Percentiles rank a stretch among this genome's conserved stretches.
phyloP scores from a whole-genome alignment of 139 green algal genomes.

The Yamagishiella unicocca region DNA sequence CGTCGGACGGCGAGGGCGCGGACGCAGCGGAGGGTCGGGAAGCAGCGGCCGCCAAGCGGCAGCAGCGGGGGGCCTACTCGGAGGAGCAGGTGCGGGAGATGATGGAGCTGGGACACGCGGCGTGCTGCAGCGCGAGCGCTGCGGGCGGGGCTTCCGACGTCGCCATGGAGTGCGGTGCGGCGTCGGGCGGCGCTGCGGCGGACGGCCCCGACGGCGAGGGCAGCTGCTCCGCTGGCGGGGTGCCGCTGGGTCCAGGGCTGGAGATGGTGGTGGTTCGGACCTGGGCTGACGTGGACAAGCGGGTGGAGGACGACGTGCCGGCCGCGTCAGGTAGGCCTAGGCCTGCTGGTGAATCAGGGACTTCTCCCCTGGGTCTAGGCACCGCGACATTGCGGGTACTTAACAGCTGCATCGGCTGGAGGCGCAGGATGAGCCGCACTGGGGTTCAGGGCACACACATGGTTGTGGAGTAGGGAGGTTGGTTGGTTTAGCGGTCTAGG shows the following conservation, averaged over 20 bases:
- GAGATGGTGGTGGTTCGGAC: slow-evolving; percentile 46
- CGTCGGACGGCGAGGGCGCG: not conserved
- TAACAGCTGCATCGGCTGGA: too few species aligned
- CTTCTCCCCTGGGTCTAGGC: too few species aligned
- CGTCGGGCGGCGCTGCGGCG: not conserved
- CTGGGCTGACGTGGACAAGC: slow-evolving; percentile 57
- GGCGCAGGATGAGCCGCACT: too few species aligned
- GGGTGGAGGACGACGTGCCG: slow-evolving; percentile 51
- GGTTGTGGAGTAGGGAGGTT: too few species aligned
- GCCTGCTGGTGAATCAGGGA: too few species aligned
- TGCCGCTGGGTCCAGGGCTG: slow-evolving; percentile 49
- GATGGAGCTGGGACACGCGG: slow-evolving; percentile 43
- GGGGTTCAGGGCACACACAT: too few species aligned
- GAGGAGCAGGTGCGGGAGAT: slow-evolving; percentile 54
- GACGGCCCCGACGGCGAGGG: not conserved
- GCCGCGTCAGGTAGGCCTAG: not conserved
- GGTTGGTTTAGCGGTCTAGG: too few species aligned
- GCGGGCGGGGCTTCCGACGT: not conserved
- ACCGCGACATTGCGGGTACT: too few species aligned
- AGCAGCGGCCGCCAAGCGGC: slow-evolving; percentile 9
- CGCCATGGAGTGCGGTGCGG: not conserved
- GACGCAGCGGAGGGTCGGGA: not conserved
- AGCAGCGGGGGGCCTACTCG: slow-evolving; percentile 28
- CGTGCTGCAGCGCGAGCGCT: slow-evolving; percentile 17
- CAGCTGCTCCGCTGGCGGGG: slow-evolving; percentile 13